Evolutionary conservation across 2,329 filamentous ascomycete species (phyloP), one percentile per base, ranked within the genome.

Genomic region (Aspergillus felis): DNA sequence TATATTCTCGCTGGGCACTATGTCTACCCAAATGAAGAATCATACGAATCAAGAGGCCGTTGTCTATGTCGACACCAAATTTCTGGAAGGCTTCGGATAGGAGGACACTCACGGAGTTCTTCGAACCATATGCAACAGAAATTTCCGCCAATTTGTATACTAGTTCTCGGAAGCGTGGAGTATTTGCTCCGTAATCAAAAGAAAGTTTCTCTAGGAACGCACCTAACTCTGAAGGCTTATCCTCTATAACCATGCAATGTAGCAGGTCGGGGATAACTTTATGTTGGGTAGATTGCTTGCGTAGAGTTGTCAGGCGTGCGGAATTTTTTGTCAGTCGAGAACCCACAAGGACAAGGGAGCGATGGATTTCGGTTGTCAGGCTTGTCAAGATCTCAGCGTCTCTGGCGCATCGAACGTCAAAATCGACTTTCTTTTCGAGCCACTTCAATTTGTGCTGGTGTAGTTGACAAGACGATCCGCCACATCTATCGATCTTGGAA

Each of bases 41-140:
- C 22, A 59, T 49, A 28, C 51, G 28, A 2, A 50, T 59, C 28
- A 61, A 35, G 22, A 57, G 20, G 7, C 17, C 9, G 5, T 51
- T 32, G 27, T 57, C 52, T 0, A 48, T 10, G 2, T 48, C 12
- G 9, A 52, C 22, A 8, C 41, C 54, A 49, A 57, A 41, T 22
- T 5, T 10, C 2, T 24, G 8, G 17, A 59, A 55, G 14, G 20
- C 50, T 27, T 57, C 7, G n/a, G 49, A 53, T 17, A 59, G 14
- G 24, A 61, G 12, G 50, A 47, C 44, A 8, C 4, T n/a, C 24
- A 47, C 32, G 24, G 29, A 55, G 17, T 14, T 10, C 25, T 12
- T 38, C 20, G 59, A 48, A 35, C 38, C 10, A 25, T 9, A 57
- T 20, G 17, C 42, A 12, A 50, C 28, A 10, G 51, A 51, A 4